These are phyloP conservation scores for Purpureocillium takamizusanense DNA, from an alignment of 2,329 filamentous ascomycete genomes.

Conservation along the genomic window DNA sequence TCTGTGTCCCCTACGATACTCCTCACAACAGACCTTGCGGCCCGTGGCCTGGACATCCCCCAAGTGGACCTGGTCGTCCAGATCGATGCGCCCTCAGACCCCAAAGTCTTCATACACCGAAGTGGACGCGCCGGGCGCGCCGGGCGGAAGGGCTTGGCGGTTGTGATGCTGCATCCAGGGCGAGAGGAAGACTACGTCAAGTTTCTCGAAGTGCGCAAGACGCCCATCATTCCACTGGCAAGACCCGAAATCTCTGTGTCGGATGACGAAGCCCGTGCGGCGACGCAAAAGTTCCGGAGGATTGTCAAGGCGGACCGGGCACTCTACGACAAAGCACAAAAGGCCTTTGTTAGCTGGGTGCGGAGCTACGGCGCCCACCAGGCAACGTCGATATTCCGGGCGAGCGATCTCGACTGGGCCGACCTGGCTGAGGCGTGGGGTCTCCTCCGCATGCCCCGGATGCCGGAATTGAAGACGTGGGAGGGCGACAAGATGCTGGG, in stretches of 20 bases:
- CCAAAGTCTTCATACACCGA: slow-evolving; percentile 91
- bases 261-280: slow-evolving; percentile 48
- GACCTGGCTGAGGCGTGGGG: slow-evolving; percentile 79
- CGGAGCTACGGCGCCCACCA: slow-evolving; percentile 87
- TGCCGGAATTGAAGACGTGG: slow-evolving; percentile 80
- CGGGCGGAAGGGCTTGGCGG: slow-evolving; percentile 73
- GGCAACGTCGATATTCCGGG: slow-evolving; percentile 82
- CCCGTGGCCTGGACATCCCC: slow-evolving; percentile 84
- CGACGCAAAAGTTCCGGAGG: slow-evolving; percentile 52
- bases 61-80: slow-evolving; percentile 88
- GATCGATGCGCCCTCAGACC: slow-evolving; percentile 73
- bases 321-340: slow-evolving; percentile 79
- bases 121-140: slow-evolving; percentile 86
- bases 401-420: slow-evolving; percentile 74
- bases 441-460: slow-evolving; percentile 76
- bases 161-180: slow-evolving; percentile 78
- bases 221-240: slow-evolving; percentile 60
- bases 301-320: slow-evolving; percentile 42
- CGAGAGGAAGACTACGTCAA: slow-evolving; percentile 83
- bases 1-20: slow-evolving; percentile 70
- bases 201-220: slow-evolving; percentile 81
- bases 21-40: slow-evolving; percentile 86
- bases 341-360: slow-evolving; percentile 89
- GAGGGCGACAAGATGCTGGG: slow-evolving; percentile 57
- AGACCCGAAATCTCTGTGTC: slow-evolving; percentile 48